A percentile compares a stretch with the other conserved stretches of the same genome.
These are phyloP conservation scores for Cladosporium velox DNA, from an alignment of 2,329 filamentous ascomycete genomes.

Conservation along the genomic window DNA sequence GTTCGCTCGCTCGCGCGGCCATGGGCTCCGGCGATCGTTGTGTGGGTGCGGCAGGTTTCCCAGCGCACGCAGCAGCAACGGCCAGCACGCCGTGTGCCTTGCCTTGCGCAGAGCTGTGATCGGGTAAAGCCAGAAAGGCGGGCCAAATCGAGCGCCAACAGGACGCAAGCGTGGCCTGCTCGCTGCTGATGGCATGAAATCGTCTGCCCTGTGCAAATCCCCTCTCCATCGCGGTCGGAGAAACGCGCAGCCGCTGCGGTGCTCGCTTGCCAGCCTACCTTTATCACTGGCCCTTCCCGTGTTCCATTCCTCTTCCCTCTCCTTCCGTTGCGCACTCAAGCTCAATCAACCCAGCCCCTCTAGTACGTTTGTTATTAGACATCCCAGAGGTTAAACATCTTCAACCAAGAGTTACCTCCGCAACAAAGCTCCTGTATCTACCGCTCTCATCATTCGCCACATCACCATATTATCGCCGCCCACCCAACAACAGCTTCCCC, in stretches of 20 bases:
- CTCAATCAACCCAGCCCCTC: slow-evolving; percentile 13
- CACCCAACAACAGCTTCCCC: slow-evolving; percentile 12
- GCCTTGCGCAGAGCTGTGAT: slow-evolving; percentile 10
- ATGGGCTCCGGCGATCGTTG: slow-evolving; percentile 10
- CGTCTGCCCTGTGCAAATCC: slow-evolving; percentile 16
- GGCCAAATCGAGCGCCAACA: slow-evolving; percentile 8
- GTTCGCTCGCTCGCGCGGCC: slow-evolving; percentile 12
- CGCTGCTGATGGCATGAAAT: slow-evolving; percentile 12
- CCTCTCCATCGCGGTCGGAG: slow-evolving; percentile 5
- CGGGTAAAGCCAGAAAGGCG: slow-evolving; percentile 11
- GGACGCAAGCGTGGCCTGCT: slow-evolving; percentile 16
- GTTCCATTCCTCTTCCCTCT: slow-evolving; percentile 15
- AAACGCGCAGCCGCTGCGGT: slow-evolving; percentile 17
- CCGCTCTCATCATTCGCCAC: slow-evolving; percentile 8
- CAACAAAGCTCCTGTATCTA: not conserved
- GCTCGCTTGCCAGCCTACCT: slow-evolving; percentile 16
- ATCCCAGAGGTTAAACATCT: slow-evolving; percentile 17
- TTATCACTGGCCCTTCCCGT: slow-evolving; percentile 19
- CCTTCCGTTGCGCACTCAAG: slow-evolving; percentile 3
- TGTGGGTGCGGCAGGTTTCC: slow-evolving; percentile 6
- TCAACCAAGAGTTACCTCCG: not conserved
- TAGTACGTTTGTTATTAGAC: slow-evolving; percentile 27
- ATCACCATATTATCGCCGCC: not conserved
- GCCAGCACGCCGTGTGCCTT: not conserved
- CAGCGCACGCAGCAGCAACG: slow-evolving; percentile 7